phyloP scores from a whole-genome alignment of 495 filamentous ascomycete genomes.

The Neurospora africana region DNA sequence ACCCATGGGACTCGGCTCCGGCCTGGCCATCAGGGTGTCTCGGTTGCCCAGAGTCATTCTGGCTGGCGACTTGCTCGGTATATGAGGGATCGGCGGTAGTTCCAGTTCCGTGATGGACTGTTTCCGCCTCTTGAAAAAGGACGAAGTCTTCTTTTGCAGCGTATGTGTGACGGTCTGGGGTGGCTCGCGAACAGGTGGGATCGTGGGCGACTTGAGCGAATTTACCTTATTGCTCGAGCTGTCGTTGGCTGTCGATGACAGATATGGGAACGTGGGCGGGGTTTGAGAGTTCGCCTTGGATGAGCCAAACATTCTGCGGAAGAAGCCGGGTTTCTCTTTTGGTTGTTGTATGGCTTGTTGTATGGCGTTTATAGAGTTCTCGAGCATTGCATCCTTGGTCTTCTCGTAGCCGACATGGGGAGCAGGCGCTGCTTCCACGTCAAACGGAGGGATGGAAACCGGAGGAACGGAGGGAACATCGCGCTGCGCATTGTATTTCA shows the following conservation, averaged over 20 bases:
- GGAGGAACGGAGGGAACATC: constrained; percentile 20
- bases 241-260: constrained; percentile 11
- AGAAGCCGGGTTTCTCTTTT: constrained; percentile 79
- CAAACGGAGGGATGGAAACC: constrained; percentile 18
- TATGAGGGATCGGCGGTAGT: constrained; percentile 30
- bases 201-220: constrained; percentile 30
- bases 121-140: constrained; percentile 89
- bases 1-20: constrained; percentile 53
- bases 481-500: constrained; percentile 11
- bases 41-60: constrained; percentile 18
- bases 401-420: constrained; percentile 49
- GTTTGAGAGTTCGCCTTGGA: constrained; percentile 28
- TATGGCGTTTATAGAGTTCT: constrained; percentile 13
- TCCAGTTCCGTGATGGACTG: constrained; percentile 55
- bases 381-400: constrained; percentile 35
- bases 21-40: constrained; percentile 12
- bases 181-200: constrained; percentile 38
- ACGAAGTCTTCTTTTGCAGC: constrained; percentile 79
- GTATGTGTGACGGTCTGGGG: constrained; percentile 36
- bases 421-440: constrained; percentile 39
- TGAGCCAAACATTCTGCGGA: constrained; percentile 74
- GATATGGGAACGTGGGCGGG: constrained; percentile 13
- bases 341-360: constrained; percentile 15
- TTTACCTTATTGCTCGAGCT: constrained; percentile 6
- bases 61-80: constrained; percentile 17